phyloP scores from a whole-genome alignment of 257 asterid species.

The Haberlea rhodopensis region DNA sequence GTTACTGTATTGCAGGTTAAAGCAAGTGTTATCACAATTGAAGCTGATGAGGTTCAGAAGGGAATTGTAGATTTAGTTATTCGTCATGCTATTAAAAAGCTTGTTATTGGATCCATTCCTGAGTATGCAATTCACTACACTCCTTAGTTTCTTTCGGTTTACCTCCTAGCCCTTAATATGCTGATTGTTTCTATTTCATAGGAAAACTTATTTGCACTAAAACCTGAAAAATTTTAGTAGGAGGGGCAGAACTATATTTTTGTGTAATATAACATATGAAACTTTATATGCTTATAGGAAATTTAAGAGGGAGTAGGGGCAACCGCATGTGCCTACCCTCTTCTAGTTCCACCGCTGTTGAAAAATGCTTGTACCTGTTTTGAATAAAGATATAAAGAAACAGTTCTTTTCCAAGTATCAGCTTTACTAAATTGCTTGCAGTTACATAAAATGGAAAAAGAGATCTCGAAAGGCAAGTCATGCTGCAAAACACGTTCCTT shows the following conservation, averaged over 20 bases:
- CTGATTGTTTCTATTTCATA: not conserved
- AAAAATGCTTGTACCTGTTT: not conserved
- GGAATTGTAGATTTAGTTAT: slow-evolving; percentile 68
- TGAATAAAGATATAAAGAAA: not conserved
- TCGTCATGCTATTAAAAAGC: slow-evolving; percentile 47
- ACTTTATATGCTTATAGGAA: no score
- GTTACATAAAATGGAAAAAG: slow-evolving; percentile 61
- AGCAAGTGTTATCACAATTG: slow-evolving; percentile 52
- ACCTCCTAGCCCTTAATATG: not conserved
- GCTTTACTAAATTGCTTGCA: slow-evolving; percentile 32
- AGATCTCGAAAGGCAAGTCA: slow-evolving; percentile 64
- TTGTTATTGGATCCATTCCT: slow-evolving; percentile 72
- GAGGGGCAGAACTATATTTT: no score
- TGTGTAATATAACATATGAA: no score
- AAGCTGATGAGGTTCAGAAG: slow-evolving; percentile 58
- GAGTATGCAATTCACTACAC: slow-evolving; percentile 46
- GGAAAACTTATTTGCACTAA: no score
- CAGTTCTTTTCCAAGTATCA: slow-evolving; percentile 11
- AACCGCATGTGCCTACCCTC: no score
- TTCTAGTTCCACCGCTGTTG: no score
- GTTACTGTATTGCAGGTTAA: slow-evolving; percentile 51
- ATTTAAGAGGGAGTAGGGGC: no score
- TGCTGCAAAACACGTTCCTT: slow-evolving; percentile 58
- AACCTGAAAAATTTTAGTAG: no score
- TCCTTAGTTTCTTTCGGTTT: slow-evolving; percentile 14